These are phyloP conservation scores for Lobosporangium transversale DNA, from an alignment of 192 early-diverging fungal genomes.

Conservation along the genomic window DNA sequence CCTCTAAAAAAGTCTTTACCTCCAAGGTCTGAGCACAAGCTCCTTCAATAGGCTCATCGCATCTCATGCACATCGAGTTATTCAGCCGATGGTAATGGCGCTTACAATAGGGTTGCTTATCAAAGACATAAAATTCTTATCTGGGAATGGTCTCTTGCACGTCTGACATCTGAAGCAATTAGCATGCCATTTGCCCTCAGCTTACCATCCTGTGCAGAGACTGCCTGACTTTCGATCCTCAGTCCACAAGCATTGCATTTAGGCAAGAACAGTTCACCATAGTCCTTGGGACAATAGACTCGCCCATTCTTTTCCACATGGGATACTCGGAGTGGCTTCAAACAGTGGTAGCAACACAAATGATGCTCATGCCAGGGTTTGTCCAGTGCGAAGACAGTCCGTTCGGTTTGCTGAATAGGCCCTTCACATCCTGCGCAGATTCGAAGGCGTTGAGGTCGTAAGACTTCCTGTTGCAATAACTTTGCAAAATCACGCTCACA, in stretches of 20 bases:
- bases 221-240: constrained; percentile 72
- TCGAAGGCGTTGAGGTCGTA: constrained; percentile 1
- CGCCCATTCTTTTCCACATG: constrained; percentile 67
- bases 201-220: constrained; percentile 74
- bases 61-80: constrained; percentile 81
- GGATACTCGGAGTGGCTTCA: constrained; percentile 62
- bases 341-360: constrained; percentile 73
- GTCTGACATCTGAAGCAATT: constrained; percentile 78
- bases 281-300: constrained; percentile 76
- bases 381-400: constrained; percentile 68
- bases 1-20: too few species aligned
- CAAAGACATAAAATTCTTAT: constrained; percentile 90
- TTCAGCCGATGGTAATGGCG: constrained; percentile 89
- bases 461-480: constrained; percentile 12
- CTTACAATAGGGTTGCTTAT: constrained; percentile 82
- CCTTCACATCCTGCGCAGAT: constrained; percentile 32
- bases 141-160: constrained; percentile 73
- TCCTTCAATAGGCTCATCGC: constrained; percentile 87
- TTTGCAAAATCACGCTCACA: constrained; percentile 66
- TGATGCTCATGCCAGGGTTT: constrained; percentile 73
- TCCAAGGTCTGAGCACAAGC: constrained; percentile 89
- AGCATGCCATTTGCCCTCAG: constrained; percentile 74
- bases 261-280: constrained; percentile 66
- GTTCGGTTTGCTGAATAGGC: constrained; percentile 18
- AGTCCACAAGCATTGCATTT: constrained; percentile 73